Evolutionary conservation across 331 rosid species (phyloP).

Genomic region (Spiraea crenata): DNA sequence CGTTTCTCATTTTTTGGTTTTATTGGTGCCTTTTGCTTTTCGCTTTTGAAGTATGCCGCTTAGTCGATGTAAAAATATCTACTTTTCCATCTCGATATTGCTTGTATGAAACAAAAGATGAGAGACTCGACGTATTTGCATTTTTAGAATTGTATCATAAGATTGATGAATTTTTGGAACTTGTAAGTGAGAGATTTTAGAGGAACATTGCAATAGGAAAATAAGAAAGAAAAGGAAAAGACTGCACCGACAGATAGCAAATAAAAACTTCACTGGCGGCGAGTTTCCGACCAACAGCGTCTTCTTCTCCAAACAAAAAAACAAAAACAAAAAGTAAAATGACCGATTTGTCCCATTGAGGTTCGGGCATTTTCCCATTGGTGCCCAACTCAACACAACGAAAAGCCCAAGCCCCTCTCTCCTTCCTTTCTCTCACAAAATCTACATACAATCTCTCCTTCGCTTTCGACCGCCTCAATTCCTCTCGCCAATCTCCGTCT

Average conservation of each 20-base stretch:
- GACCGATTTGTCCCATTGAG: slow-evolving; percentile 16
- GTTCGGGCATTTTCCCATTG: background rate
- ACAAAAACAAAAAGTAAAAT: background rate
- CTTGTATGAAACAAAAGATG: no score
- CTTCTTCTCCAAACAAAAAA: background rate
- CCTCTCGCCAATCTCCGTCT: slow-evolving; percentile 21
- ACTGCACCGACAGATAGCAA: background rate
- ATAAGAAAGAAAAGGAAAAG: background rate
- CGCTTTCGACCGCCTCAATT: slow-evolving; percentile 36
- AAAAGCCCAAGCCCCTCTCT: slow-evolving; percentile 18
- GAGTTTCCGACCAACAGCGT: background rate
- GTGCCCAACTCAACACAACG: slow-evolving; percentile 8
- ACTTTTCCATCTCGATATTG: no score
- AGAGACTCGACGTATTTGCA: no score
- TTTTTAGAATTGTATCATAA: no score
- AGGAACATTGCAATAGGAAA: background rate
- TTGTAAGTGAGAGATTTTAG: background rate
- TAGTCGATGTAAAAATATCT: no score
- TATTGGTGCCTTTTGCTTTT: no score
- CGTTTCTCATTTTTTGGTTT: no score
- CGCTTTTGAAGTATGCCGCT: no score
- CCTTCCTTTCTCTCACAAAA: slow-evolving; percentile 1
- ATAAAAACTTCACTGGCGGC: background rate
- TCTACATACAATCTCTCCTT: slow-evolving; percentile 16
- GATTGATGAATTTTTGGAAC: no score